A percentile compares a stretch with the other conserved stretches of the same genome.
Evolutionary conservation across 164 flowering plant species (phyloP).

Genomic region (Platanus orientalis): DNA sequence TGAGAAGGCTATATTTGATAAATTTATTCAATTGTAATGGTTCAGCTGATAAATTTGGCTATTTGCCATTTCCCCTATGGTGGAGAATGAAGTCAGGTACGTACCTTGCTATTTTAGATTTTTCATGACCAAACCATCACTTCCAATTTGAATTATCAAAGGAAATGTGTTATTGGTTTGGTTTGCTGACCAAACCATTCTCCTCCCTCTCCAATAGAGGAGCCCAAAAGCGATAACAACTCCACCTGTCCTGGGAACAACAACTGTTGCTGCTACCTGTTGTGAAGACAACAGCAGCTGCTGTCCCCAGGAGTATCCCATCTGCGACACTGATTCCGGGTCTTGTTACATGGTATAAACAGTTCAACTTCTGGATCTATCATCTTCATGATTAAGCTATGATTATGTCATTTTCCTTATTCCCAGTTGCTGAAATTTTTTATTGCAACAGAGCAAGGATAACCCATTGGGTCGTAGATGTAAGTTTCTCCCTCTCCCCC

Average conservation of each 20-base stretch:
- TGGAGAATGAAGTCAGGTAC: too few species aligned
- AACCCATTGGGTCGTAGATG: constrained; percentile 73
- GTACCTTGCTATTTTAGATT: too few species aligned
- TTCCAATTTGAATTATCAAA: too few species aligned
- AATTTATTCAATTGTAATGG: too few species aligned
- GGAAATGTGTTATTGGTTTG: too few species aligned
- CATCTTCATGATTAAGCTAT: neutral
- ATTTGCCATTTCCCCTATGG: too few species aligned
- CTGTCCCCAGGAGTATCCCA: constrained; percentile 89
- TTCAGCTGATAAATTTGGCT: too few species aligned
- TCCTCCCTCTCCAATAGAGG: constrained; percentile 68
- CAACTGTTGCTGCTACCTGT: constrained; percentile 97
- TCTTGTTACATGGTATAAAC: constrained; percentile 56
- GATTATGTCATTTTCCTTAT: neutral
- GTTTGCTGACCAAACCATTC: too few species aligned
- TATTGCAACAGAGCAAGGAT: constrained; percentile 61
- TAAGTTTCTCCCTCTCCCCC: too few species aligned
- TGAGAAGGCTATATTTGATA: too few species aligned
- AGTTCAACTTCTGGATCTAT: too few species aligned
- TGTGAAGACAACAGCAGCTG: constrained; percentile 82
- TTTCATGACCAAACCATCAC: too few species aligned
- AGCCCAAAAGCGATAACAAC: constrained; percentile 58
- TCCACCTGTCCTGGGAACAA: constrained; percentile 54
- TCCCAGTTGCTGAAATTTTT: neutral
- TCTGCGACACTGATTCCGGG: constrained; percentile 63